These are phyloP conservation scores for Starmerella sp. DNA, from an alignment of 805 yeast species.

Conservation along the genomic window DNA sequence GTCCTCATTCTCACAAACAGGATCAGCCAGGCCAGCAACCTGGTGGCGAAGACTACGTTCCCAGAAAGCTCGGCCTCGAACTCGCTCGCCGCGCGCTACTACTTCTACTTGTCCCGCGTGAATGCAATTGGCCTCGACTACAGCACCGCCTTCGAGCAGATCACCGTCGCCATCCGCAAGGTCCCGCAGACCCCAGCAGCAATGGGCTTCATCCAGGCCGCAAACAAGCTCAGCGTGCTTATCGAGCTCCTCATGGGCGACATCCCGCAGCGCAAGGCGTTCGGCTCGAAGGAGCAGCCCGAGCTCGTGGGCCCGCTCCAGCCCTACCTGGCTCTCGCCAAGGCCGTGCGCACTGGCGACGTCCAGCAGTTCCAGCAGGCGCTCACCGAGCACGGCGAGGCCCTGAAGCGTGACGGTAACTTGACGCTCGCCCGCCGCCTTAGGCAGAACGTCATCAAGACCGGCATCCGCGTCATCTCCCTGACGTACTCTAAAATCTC, in stretches of 20 bases:
- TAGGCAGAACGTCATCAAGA: slow-evolving; percentile 93
- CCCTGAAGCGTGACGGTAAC: slow-evolving; percentile 63
- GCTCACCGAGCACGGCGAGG: slow-evolving; percentile 48
- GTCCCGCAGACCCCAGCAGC: slow-evolving; percentile 85
- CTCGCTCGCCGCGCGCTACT: slow-evolving; percentile 82
- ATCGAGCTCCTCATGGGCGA: slow-evolving; percentile 94
- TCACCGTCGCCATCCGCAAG: slow-evolving; percentile 89
- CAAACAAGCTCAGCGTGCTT: slow-evolving; percentile 75
- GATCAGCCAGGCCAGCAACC: slow-evolving; percentile 74
- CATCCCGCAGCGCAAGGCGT: slow-evolving; percentile 77
- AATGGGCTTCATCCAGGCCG: slow-evolving; percentile 76
- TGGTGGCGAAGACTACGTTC: slow-evolving; percentile 79
- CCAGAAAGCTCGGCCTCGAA: slow-evolving; percentile 68
- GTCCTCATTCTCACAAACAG: slow-evolving; percentile 68
- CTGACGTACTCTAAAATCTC: slow-evolving; percentile 84
- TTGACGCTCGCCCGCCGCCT: slow-evolving; percentile 76
- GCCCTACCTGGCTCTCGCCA: slow-evolving; percentile 78
- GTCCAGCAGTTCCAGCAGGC: slow-evolving; percentile 66
- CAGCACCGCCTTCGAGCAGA: slow-evolving; percentile 77
- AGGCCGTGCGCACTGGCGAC: slow-evolving; percentile 89
- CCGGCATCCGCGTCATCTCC: slow-evolving; percentile 90
- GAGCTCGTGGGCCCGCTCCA: slow-evolving; percentile 47
- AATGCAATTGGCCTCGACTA: slow-evolving; percentile 87
- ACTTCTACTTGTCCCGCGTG: slow-evolving; percentile 81
- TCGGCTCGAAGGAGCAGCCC: slow-evolving; percentile 42